Base-by-base conservation (phyloP, 2,329 filamentous ascomycete genomes). In the Trichoderma sp. region DNA sequence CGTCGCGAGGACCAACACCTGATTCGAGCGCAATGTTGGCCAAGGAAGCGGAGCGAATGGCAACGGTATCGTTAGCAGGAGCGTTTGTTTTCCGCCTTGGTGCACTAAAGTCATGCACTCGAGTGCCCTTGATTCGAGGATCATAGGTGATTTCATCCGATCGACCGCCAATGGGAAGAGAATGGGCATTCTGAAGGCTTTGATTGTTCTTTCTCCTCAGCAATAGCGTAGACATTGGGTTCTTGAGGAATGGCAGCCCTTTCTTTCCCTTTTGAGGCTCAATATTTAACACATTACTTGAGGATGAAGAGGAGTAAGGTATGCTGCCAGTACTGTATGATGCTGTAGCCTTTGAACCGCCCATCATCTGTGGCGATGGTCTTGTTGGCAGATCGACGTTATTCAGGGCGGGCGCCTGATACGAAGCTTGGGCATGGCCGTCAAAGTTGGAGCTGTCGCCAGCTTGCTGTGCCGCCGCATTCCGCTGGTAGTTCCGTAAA, bases 31-130 rank as follows among this genome's bases (percentile, higher is more conserved):
- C 7, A 10, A 71, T 31, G 55, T 69, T 64, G 5, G 65, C 33
- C 70, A 71, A 57, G 68, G 72, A 52, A 70, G 68, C 33, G 67
- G 72, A 64, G 66, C 72, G 40, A 70, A 72, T 21, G 62, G 73
- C 37, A 56, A 68, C 66, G 27, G 40, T 68, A 64, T 70, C 69
- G 72, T 71, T 27, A 47, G 21, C 29, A 62, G 71, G 57, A 7
- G 72, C 71, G 31, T 72, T 75, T 10, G 71, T 83, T 70, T 81
- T 83, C 29, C 82, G 83, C 61, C 87, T 81, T 1, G 88, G 88
- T 0, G 86, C 87, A 74, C 88, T 90, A 73, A 90, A 91, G 76
- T 89, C 89, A 75, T 91, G 89, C 61, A 90, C 84, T 58, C 84
- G 82, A 8, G 86, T 91, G 60, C 87, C 89, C 74, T 84, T 84